Evolutionary conservation across 83 land plant genomes (phyloP).

Genomic region (Diphasiastrum complanatum): DNA sequence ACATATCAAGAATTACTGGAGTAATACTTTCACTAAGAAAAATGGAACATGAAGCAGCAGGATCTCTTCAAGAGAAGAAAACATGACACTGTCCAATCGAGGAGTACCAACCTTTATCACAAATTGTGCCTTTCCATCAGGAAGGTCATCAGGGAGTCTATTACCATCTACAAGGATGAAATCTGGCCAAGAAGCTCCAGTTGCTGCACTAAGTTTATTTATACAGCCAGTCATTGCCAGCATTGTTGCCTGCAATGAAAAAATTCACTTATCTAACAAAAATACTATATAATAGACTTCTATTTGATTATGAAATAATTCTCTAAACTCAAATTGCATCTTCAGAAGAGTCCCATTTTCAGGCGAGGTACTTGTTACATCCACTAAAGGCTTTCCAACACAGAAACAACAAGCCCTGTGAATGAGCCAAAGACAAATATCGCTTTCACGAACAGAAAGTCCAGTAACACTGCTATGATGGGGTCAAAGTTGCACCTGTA

Average conservation of each 20-base stretch:
- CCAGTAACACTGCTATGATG: not conserved
- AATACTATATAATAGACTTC: not conserved
- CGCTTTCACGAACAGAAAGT: not conserved
- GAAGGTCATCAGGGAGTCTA: constrained; percentile 24
- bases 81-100: not conserved
- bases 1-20: too few species aligned
- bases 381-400: too few species aligned
- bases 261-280: not conserved
- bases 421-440: too few species aligned
- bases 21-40: too few species aligned
- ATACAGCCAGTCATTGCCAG: constrained; percentile 28
- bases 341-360: too few species aligned
- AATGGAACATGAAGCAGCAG: too few species aligned
- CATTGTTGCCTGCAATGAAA: constrained; percentile 24
- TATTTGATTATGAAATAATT: not conserved
- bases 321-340: not conserved
- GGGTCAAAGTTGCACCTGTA: constrained; percentile 29
- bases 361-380: too few species aligned
- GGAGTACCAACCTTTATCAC: constrained; percentile 22
- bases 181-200: constrained; percentile 10
- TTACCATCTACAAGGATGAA: constrained; percentile 32
- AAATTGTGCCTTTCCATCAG: constrained; percentile 20
- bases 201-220: constrained; percentile 10
- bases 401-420: too few species aligned
- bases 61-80: too few species aligned